Evolutionary conservation across 2,329 filamentous ascomycete species (phyloP).

Genomic region (Penicillium expansum): DNA sequence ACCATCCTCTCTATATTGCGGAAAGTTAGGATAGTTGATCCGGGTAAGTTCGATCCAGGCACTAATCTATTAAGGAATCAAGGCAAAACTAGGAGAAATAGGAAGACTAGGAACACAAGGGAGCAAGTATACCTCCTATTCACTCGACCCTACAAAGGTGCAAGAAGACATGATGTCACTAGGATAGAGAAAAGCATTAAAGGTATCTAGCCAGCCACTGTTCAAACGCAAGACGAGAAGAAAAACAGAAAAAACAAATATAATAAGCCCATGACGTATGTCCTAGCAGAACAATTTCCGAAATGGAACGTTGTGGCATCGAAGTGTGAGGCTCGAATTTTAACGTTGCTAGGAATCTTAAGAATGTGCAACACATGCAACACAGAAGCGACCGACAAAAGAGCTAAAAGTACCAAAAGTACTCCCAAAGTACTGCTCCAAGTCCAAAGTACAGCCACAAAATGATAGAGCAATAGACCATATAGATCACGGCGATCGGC

Average conservation of each 20-base stretch:
- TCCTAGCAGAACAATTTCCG: constrained; percentile 6
- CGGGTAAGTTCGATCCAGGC: background rate
- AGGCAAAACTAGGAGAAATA: background rate
- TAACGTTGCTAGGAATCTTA: constrained; percentile 18
- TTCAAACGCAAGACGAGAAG: background rate
- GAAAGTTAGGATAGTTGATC: background rate
- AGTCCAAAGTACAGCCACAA: background rate
- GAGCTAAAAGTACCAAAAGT: background rate
- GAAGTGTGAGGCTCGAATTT: constrained; percentile 7
- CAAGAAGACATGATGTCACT: background rate
- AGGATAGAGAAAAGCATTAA: background rate
- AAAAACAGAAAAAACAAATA: background rate
- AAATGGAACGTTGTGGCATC: constrained; percentile 13
- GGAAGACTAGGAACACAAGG: background rate
- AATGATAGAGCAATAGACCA: background rate
- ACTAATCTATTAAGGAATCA: background rate
- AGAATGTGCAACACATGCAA: background rate
- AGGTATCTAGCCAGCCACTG: background rate
- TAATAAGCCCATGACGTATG: background rate
- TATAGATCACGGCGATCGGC: constrained; percentile 4
- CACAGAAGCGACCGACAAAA: background rate
- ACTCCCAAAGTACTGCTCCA: background rate
- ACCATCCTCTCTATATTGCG: background rate
- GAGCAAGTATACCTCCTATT: background rate
- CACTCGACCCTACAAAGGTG: background rate